Conservation (phyloP, 768 basidiomycete species). For the Termitomyces bulborhizus region DNA sequence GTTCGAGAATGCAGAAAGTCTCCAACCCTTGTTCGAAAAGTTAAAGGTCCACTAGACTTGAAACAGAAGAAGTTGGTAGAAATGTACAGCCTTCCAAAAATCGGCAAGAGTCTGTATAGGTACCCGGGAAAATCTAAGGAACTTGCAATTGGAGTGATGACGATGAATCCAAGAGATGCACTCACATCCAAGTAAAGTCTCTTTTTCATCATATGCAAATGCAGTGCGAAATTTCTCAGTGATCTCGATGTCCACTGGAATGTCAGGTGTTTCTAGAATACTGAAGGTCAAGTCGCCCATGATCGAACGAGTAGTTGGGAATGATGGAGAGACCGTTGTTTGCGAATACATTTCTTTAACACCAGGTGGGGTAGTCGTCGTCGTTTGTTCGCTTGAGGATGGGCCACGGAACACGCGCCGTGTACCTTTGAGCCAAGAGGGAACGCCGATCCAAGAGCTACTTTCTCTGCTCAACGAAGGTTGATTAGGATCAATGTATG, state of each 20-base stretch:
- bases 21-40: conserved; percentile 72
- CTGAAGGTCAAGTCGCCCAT: conserved; percentile 69
- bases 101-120: conserved; percentile 83
- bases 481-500: conserved; percentile 40
- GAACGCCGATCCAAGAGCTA: conserved; percentile 62
- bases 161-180: conserved; percentile 11
- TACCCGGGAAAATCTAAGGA: conserved; percentile 83
- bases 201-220: conserved; percentile 89
- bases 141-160: conserved; percentile 1
- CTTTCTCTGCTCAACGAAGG: conserved; percentile 44
- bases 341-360: conserved; percentile 62
- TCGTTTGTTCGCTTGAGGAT: conserved; percentile 19
- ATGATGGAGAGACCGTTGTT: conserved; percentile 21
- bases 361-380: conserved; percentile 24
- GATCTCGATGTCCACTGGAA: conserved; percentile 52
- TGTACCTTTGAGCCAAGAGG: conserved; percentile 59
- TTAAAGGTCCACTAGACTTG: conserved; percentile 78
- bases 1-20: neutral
- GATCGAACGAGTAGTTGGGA: conserved; percentile 28
- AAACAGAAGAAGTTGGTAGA: conserved; percentile 95
- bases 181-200: conserved; percentile 84
- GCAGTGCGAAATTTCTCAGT: conserved; percentile 70
- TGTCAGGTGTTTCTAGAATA: conserved; percentile 70
- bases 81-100: conserved; percentile 83
- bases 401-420: conserved; percentile 34